These are phyloP conservation scores for Fusarium pseudocircinatum DNA, from an alignment of 2,329 filamentous ascomycete genomes.

Conservation along the genomic window DNA sequence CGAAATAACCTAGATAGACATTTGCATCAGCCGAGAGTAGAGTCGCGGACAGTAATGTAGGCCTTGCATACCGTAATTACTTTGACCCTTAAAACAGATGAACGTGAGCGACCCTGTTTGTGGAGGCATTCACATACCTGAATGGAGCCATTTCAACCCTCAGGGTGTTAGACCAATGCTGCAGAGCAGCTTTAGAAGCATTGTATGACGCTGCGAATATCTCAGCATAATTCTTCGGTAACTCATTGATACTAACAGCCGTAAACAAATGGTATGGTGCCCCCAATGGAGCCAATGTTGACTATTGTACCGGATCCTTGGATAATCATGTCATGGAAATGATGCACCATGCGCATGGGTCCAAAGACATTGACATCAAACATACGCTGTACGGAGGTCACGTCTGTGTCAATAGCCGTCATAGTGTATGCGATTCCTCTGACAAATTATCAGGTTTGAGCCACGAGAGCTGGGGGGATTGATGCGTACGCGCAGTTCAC, in stretches of 20 bases:
- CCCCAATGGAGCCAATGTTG: background rate
- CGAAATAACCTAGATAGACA: background rate
- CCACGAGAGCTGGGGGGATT: rapidly evolving
- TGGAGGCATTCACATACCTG: background rate
- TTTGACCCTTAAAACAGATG: background rate
- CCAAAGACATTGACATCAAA: background rate
- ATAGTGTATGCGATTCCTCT: background rate
- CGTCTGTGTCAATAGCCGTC: background rate
- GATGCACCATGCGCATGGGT: background rate
- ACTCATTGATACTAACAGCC: background rate
- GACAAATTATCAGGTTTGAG: rapidly evolving
- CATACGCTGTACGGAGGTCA: background rate
- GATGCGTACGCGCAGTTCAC: background rate
- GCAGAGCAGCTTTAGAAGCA: background rate
- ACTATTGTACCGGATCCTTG: background rate
- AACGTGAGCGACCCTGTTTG: background rate
- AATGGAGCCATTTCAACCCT: background rate
- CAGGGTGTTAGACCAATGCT: background rate
- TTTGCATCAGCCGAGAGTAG: background rate
- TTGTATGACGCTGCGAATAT: background rate
- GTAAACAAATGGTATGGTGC: background rate
- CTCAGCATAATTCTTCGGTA: background rate
- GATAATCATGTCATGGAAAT: background rate
- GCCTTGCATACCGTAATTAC: background rate
- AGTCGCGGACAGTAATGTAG: rapidly evolving